Conservation (phyloP, 495 filamentous ascomycete species). For the Neurospora hispaniola region DNA sequence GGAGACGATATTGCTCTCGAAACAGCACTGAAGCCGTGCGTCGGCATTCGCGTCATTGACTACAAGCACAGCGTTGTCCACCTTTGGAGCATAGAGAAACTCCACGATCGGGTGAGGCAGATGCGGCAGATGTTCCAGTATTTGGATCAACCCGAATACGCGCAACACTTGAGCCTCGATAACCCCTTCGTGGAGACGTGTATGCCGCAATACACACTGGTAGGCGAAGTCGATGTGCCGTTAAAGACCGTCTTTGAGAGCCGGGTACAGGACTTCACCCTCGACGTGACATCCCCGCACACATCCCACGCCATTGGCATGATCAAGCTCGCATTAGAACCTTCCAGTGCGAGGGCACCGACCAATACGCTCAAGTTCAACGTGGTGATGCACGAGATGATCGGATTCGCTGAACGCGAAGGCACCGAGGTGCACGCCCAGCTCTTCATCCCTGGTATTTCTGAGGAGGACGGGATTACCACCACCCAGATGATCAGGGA, state of each 20-base stretch:
- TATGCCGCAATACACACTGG: constrained; percentile 82
- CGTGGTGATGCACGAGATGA: constrained; percentile 94
- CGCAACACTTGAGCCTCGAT: constrained; percentile 66
- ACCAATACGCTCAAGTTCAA: constrained; percentile 95
- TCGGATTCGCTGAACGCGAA: constrained; percentile 92
- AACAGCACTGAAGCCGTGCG: constrained; percentile 73
- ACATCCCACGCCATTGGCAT: constrained; percentile 83
- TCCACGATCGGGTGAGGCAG: constrained; percentile 70
- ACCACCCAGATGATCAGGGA: constrained; percentile 91
- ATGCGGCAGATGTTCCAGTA: constrained; percentile 98
- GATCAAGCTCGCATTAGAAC: constrained; percentile 81
- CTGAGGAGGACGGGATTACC: constrained; percentile 83
- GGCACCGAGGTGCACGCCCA: constrained; percentile 94
- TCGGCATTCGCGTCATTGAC: constrained; percentile 85
- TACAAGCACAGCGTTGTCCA: constrained; percentile 80
- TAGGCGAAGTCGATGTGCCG: constrained; percentile 91
- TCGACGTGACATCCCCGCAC: constrained; percentile 88
- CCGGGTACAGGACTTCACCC: constrained; percentile 83
- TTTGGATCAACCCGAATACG: constrained; percentile 85
- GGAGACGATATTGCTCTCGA: constrained; percentile 82
- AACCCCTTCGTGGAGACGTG: constrained; percentile 84
- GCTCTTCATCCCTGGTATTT: constrained; percentile 85
- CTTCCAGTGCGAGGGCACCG: constrained; percentile 86
- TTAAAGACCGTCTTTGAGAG: constrained; percentile 90
- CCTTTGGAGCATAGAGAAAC: constrained; percentile 89